Evolutionary conservation across 1,284 basidiomycete genomes (phyloP).

Genomic region (Ceratobasidium sp.): DNA sequence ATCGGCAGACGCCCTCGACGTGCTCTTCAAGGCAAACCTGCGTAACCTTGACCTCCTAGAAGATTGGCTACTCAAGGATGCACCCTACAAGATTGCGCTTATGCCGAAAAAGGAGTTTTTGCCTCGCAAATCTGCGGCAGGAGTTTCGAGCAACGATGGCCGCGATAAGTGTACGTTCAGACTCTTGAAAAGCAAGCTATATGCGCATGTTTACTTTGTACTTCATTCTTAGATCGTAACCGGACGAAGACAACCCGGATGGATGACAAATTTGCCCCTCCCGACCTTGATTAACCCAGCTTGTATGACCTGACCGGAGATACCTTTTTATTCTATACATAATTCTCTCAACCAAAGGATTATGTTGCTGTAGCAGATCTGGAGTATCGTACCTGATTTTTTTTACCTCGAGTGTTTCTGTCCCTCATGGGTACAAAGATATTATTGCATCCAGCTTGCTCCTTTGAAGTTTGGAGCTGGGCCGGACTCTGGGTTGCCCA

Average conservation of each 20-base stretch:
- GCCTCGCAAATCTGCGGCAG: slow-evolving; percentile 34
- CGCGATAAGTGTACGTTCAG: slow-evolving; percentile 24
- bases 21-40: slow-evolving; percentile 56
- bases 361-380: no score
- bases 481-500: no score
- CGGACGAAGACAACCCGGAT: slow-evolving; percentile 54
- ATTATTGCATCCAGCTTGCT: no score
- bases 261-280: slow-evolving; percentile 49
- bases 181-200: no score
- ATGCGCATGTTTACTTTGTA: not conserved
- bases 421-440: no score
- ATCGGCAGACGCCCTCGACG: slow-evolving; percentile 55
- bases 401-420: no score
- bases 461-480: no score
- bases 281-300: slow-evolving; percentile 23
- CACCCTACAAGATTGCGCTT: slow-evolving; percentile 38
- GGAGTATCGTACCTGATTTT: no score
- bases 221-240: slow-evolving; percentile 48
- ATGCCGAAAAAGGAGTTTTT: slow-evolving; percentile 48
- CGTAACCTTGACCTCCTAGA: slow-evolving; percentile 55
- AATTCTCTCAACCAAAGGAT: no score
- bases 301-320: not conserved
- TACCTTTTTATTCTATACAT: not conserved
- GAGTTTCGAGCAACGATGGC: slow-evolving; percentile 9
- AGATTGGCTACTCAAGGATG: slow-evolving; percentile 52